Percentiles rank a stretch among this genome's conserved stretches.
Conservation (phyloP, 2,329 filamentous ascomycete genomes). For the Daldinia sp. region DNA sequence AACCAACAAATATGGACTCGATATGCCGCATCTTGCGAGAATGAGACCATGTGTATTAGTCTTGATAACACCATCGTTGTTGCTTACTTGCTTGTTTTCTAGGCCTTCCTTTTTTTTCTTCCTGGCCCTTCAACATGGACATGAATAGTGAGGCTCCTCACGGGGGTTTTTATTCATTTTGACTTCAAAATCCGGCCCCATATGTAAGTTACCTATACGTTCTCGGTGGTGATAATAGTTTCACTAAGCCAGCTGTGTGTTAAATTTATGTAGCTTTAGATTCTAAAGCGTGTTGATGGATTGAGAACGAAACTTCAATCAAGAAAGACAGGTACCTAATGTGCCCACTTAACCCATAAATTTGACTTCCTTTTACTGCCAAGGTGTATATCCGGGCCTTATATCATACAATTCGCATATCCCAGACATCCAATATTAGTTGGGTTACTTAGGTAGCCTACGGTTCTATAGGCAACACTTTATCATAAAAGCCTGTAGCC, state of each 20-base stretch:
- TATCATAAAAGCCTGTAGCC: conserved; percentile 49
- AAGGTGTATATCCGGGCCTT: background rate
- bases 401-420: background rate
- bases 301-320: no score
- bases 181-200: no score
- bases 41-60: background rate
- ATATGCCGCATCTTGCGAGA: background rate
- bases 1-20: background rate
- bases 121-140: background rate
- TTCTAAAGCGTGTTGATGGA: no score
- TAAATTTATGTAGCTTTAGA: no score
- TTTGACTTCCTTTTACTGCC: background rate
- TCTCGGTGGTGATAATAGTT: no score
- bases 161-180: no score
- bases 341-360: no score
- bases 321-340: no score
- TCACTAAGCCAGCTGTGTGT: no score
- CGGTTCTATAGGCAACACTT: conserved; percentile 14
- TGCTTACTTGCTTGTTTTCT: background rate
- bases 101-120: background rate
- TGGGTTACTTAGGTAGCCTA: no score
- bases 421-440: background rate
- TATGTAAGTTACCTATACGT: no score
- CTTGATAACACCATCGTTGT: background rate
- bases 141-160: no score